These are phyloP conservation scores for Fusarium pseudocircinatum DNA, from an alignment of 2,329 filamentous ascomycete species.

Conservation along the genomic window DNA sequence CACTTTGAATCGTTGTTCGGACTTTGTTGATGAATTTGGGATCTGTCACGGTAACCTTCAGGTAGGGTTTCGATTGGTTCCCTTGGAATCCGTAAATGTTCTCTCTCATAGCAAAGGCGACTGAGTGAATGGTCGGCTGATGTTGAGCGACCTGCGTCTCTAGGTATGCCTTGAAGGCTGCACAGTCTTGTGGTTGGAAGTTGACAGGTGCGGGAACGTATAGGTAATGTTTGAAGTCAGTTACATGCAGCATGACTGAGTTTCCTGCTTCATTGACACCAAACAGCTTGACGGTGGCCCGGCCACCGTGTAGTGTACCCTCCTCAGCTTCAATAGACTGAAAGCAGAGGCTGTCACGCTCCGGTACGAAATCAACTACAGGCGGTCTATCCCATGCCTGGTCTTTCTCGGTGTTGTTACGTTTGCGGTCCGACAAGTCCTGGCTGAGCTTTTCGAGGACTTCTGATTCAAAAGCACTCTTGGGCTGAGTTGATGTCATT, in stretches of 20 bases:
- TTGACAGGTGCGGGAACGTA: slow-evolving; percentile 88
- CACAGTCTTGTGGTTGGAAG: slow-evolving; percentile 82
- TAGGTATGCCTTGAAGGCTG: slow-evolving; percentile 80
- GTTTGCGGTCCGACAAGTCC: slow-evolving; percentile 86
- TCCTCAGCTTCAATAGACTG: slow-evolving; percentile 97
- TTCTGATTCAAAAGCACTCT: slow-evolving; percentile 93
- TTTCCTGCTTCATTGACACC: slow-evolving; percentile 86
- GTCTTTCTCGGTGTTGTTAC: slow-evolving; percentile 89
- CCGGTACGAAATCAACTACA: slow-evolving; percentile 61
- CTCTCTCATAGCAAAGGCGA: slow-evolving; percentile 84
- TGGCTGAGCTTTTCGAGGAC: slow-evolving; percentile 96
- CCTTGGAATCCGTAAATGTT: slow-evolving; percentile 96
- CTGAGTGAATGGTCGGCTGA: slow-evolving; percentile 79
- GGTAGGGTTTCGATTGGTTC: slow-evolving; percentile 88
- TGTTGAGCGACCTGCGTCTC: slow-evolving; percentile 81
- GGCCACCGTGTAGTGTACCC: slow-evolving; percentile 80
- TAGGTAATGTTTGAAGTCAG: slow-evolving; percentile 94
- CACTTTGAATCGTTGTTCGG: slow-evolving; percentile 77
- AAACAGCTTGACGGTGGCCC: slow-evolving; percentile 86
- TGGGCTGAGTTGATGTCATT: slow-evolving; percentile 77
- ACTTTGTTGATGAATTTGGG: slow-evolving; percentile 84
- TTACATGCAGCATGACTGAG: slow-evolving; percentile 94
- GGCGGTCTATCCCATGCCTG: slow-evolving; percentile 84
- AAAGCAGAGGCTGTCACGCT: slow-evolving; percentile 79
- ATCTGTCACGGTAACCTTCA: slow-evolving; percentile 93